Conservation (phyloP, 176 grass and related monocot genomes). For the Pharus latifolius region DNA sequence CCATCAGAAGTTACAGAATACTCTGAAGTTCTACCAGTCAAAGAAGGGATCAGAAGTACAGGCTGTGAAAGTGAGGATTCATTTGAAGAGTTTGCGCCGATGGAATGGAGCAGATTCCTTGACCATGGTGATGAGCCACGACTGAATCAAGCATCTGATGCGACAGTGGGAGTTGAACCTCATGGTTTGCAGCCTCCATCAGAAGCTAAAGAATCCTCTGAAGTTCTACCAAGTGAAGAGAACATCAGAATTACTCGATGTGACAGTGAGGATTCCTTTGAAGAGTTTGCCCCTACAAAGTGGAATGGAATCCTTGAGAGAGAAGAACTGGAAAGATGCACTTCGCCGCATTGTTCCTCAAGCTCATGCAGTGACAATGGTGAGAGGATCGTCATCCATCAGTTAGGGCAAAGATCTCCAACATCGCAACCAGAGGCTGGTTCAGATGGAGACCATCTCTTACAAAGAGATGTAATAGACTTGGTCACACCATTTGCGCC, state of each 20-base stretch:
- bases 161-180: too few relatives aligned
- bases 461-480: slow-evolving; percentile 37
- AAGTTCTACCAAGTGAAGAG: not conserved
- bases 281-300: not conserved
- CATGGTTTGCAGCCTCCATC: too few relatives aligned
- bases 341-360: slow-evolving; percentile 8
- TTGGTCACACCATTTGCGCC: slow-evolving; percentile 39
- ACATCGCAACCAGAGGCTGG: not conserved
- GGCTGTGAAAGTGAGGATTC: not conserved
- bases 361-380: not conserved
- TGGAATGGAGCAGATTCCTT: not conserved
- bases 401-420: not conserved
- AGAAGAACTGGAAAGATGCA: not conserved
- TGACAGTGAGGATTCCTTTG: slow-evolving; percentile 6
- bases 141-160: too few relatives aligned
- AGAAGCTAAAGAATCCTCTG: not conserved
- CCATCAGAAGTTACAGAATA: too few relatives aligned
- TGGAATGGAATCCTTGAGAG: not conserved
- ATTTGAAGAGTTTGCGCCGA: not conserved
- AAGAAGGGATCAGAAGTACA: not conserved
- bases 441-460: not conserved
- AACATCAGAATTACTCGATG: not conserved
- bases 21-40: too few relatives aligned
- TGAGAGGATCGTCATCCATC: not conserved
- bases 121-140: too few relatives aligned